phyloP scores from a whole-genome alignment of 2,329 filamentous ascomycete species.

The Diaporthe citrichinensis region DNA sequence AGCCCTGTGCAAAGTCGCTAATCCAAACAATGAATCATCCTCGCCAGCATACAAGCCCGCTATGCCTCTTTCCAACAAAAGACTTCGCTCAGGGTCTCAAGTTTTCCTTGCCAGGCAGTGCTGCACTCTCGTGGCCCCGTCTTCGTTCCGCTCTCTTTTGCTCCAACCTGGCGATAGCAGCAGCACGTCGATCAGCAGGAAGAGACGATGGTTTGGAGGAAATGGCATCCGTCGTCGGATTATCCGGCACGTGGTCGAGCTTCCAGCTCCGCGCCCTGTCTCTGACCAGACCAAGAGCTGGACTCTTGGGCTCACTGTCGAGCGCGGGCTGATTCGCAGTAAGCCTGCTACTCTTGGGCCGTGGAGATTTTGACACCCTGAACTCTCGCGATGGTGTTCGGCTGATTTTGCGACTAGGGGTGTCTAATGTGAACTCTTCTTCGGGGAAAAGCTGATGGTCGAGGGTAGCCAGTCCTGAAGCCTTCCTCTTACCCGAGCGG shows the following conservation, averaged over 20 bases:
- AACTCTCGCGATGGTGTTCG: conserved; percentile 15
- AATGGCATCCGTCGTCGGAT: conserved; percentile 45
- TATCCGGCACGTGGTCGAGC: conserved; percentile 8
- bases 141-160: conserved; percentile 67
- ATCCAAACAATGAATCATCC: conserved; percentile 36
- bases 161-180: conserved; percentile 68
- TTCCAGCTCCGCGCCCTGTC: conserved; percentile 25
- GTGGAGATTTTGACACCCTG: conserved; percentile 24
- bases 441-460: background rate
- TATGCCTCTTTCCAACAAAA: conserved; percentile 38
- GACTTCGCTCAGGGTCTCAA: conserved; percentile 51
- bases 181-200: conserved; percentile 66
- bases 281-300: conserved; percentile 12
- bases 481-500: conserved; percentile 36
- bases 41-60: conserved; percentile 33
- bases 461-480: conserved; percentile 5
- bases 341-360: conserved; percentile 2
- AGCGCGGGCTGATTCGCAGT: background rate
- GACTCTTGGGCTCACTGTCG: conserved; percentile 14
- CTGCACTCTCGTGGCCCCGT: conserved; percentile 51
- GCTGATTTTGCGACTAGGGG: conserved; percentile 26
- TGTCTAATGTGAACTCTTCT: conserved; percentile 17
- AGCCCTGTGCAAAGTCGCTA: conserved; percentile 37
- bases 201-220: conserved; percentile 58
- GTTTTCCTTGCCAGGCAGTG: conserved; percentile 66